phyloP scores from a whole-genome alignment of 768 basidiomycete species.

The Tricholoma saponaceum region DNA sequence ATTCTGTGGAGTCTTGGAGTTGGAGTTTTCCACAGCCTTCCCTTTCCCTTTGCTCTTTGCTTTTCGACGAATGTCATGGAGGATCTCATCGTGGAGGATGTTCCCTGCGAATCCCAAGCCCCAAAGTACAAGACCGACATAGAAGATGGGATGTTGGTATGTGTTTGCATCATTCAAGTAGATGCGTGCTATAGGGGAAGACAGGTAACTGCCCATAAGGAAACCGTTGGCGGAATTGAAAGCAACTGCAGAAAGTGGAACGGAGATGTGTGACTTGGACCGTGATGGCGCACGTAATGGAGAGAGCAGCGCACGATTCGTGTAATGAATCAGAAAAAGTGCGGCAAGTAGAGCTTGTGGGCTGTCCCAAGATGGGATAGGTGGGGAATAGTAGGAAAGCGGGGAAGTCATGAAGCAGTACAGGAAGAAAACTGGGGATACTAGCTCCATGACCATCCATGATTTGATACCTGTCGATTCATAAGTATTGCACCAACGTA shows the following conservation, averaged over 20 bases:
- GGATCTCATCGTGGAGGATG: slow-evolving; percentile 85
- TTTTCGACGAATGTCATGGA: slow-evolving; percentile 75
- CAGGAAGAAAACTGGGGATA: slow-evolving; percentile 55
- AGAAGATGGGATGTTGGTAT: slow-evolving; percentile 43
- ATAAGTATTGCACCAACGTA: not conserved
- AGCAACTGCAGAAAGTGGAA: slow-evolving; percentile 46
- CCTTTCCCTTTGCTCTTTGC: slow-evolving; percentile 37
- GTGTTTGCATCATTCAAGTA: slow-evolving; percentile 33
- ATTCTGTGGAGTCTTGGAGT: slow-evolving; percentile 14
- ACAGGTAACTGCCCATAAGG: slow-evolving; percentile 67
- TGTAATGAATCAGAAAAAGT: slow-evolving; percentile 73
- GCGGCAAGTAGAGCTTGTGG: slow-evolving; percentile 48
- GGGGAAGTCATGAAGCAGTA: slow-evolving; percentile 46
- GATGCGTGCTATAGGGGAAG: slow-evolving; percentile 46
- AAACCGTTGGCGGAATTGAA: slow-evolving; percentile 78
- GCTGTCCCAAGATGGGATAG: slow-evolving; percentile 26
- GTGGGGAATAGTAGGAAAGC: slow-evolving; percentile 32
- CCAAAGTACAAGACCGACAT: slow-evolving; percentile 66
- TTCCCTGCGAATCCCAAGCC: slow-evolving; percentile 71
- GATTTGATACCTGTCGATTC: slow-evolving; percentile 28
- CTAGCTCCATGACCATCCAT: slow-evolving; percentile 81
- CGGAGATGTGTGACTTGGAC: slow-evolving; percentile 66
- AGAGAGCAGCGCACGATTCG: slow-evolving; percentile 77
- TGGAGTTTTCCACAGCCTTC: slow-evolving; percentile 25
- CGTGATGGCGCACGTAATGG: slow-evolving; percentile 79